Base-by-base conservation (phyloP, 345 rosid genomes). In the Dimocarpus longan region DNA sequence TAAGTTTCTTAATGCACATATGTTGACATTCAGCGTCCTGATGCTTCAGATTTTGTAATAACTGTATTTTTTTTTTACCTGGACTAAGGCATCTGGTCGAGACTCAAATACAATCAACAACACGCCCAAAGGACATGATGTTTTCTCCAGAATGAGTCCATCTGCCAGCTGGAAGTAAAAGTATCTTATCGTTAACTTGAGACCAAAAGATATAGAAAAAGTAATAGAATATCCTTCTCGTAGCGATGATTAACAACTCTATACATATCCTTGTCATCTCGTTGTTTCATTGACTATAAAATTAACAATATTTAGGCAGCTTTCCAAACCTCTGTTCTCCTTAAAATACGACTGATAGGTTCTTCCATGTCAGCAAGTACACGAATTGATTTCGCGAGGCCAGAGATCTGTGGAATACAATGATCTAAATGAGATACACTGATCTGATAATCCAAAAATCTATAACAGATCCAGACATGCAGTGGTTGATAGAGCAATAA, bases 11-110 rank as follows among this genome's bases (percentile, higher is more conserved):
- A 59, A 19, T 37, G 48, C 76, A n/a, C 6, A 57, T 57, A 73
- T 3, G 15, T 73, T 4, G 18, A 73, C 50, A 73, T 56, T 8
- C 13, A 73, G 43, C 21, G 37, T 59, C 8, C 26, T 28, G 37
- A 73, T 11, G 62, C 57, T 48, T 32, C 42, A 44, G 37, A 67
- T 52, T 48, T 37, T 44, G 21, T 37, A 57, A 68, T 4, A 59
- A n/a, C 22, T 19, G 21, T 22, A 12, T n/a, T 67, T 8, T 69
- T 32, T 19, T 56, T 78, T 72, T 85, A 92, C 96, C 96, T 90
- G 94, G 48, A 92, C 93, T 32, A 92, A 86, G 16, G 96, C 94
- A 68, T 92, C 92, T 57, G 94, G 93, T 74, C 93, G 93, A 81
- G 94, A 86, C 87, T 90, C 96, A 78, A 92, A 92, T 70, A 92